These are phyloP conservation scores for Trifolium pratense DNA, from an alignment of 306 rosid genomes.

Conservation along the genomic window DNA sequence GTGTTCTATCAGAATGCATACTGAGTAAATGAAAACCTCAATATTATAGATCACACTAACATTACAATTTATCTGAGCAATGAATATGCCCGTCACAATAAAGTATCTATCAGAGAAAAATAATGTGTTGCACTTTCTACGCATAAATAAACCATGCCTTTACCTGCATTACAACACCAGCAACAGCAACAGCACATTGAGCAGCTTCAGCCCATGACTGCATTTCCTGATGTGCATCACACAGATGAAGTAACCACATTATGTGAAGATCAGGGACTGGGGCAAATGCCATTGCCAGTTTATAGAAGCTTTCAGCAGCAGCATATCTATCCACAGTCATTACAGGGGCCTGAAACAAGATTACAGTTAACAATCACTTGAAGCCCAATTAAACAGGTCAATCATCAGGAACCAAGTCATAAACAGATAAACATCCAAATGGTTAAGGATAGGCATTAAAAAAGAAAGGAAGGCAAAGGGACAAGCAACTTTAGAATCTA, in stretches of 20 bases:
- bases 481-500: background rate
- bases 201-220: conserved; percentile 99
- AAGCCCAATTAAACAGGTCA: conserved; percentile 34
- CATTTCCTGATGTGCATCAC: conserved; percentile 99
- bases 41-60: background rate
- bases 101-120: conserved; percentile 12
- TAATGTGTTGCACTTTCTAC: background rate
- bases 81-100: conserved; percentile 10
- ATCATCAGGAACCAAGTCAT: conserved; percentile 21
- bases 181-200: conserved; percentile 98
- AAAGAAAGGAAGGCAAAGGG: background rate
- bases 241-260: conserved; percentile 97
- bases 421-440: background rate
- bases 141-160: conserved; percentile 22
- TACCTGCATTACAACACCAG: conserved; percentile 99
- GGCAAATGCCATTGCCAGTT: conserved; percentile 97
- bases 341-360: conserved; percentile 67
- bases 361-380: conserved; percentile 7
- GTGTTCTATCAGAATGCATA: background rate
- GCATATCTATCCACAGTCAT: conserved; percentile 97
- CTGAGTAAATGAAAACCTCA: background rate
- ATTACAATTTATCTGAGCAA: conserved; percentile 1
- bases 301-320: conserved; percentile 90
- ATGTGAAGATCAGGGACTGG: conserved; percentile 99
- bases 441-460: background rate